A percentile compares a stretch with the other conserved stretches of the same genome.
Evolutionary conservation across 2,329 filamentous ascomycete genomes (phyloP).

Genomic region (Uncinocarpus reesii): DNA sequence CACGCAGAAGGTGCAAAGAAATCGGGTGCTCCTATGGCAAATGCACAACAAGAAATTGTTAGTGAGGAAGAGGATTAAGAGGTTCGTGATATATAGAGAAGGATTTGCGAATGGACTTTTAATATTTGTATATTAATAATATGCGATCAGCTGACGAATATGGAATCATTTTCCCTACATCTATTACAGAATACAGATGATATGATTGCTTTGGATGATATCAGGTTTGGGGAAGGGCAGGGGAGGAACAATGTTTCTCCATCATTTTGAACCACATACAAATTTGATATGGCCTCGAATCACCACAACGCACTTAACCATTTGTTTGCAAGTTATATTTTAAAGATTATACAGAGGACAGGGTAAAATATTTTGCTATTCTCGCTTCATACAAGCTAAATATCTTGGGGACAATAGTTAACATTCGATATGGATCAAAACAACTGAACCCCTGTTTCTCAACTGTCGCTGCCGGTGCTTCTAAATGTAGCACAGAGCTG

Average conservation of each 20-base stretch:
- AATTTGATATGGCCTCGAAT: too few species aligned
- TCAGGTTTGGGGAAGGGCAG: too few species aligned
- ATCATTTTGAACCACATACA: too few species aligned
- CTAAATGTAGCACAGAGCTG: conserved; percentile 88
- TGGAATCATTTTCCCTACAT: too few species aligned
- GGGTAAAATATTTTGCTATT: neutral
- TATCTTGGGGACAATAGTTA: neutral
- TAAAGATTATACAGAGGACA: neutral
- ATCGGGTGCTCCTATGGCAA: conserved; percentile 26
- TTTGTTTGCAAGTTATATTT: too few species aligned
- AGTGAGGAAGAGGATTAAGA: conserved; percentile 25
- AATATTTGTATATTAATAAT: conserved; percentile 15
- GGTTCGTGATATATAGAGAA: conserved; percentile 3
- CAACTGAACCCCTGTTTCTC: conserved; percentile 21
- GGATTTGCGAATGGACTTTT: neutral
- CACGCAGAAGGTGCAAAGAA: conserved; percentile 9
- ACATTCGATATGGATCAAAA: neutral
- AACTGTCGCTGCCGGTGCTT: conserved; percentile 84
- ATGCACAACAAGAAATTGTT: conserved; percentile 31
- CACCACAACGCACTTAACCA: too few species aligned
- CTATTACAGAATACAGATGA: too few species aligned
- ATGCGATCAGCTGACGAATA: too few species aligned
- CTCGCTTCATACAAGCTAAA: neutral
- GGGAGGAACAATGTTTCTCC: too few species aligned
- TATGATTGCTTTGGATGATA: too few species aligned